Evolutionary conservation across 495 filamentous ascomycete genomes (phyloP).

Genomic region (Platismatia glauca): DNA sequence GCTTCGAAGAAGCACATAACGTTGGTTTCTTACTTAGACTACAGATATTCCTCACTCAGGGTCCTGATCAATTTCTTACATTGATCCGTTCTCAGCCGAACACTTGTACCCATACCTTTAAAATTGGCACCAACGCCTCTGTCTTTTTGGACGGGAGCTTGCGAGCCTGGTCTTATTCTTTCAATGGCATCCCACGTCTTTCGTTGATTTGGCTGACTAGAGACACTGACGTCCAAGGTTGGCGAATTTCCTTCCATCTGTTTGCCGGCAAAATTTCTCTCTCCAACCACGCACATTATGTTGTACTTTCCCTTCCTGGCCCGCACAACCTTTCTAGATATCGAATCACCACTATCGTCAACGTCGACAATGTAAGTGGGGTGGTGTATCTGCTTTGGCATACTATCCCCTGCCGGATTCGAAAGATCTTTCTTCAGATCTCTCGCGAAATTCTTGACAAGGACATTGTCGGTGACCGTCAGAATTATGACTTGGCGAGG

Average conservation of each 20-base stretch:
- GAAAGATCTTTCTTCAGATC: neutral
- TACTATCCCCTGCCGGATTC: neutral
- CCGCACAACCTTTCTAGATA: conserved; percentile 60
- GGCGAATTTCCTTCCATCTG: neutral
- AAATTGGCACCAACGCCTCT: neutral
- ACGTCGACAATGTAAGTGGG: conserved; percentile 50
- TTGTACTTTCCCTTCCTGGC: conserved; percentile 69
- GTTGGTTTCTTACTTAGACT: neutral
- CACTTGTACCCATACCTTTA: neutral
- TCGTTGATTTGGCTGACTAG: conserved; percentile 29
- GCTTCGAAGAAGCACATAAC: neutral
- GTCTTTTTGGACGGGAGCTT: conserved; percentile 8
- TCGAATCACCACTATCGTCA: conserved; percentile 52
- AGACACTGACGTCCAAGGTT: conserved; percentile 39
- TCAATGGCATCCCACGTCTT: conserved; percentile 16
- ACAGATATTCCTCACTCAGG: conserved; percentile 7
- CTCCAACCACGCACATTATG: conserved; percentile 64
- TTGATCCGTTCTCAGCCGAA: conserved; percentile 1
- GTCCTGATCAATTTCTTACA: neutral
- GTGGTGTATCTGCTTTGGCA: neutral
- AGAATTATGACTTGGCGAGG: conserved; percentile 72
- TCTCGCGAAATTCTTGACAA: conserved; percentile 50
- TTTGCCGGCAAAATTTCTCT: conserved; percentile 39
- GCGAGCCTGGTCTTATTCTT: conserved; percentile 11
- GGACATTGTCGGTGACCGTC: conserved; percentile 58